These are phyloP conservation scores for Lachancea dasiensis DNA, from an alignment of 805 yeast genomes.

Conservation along the genomic window DNA sequence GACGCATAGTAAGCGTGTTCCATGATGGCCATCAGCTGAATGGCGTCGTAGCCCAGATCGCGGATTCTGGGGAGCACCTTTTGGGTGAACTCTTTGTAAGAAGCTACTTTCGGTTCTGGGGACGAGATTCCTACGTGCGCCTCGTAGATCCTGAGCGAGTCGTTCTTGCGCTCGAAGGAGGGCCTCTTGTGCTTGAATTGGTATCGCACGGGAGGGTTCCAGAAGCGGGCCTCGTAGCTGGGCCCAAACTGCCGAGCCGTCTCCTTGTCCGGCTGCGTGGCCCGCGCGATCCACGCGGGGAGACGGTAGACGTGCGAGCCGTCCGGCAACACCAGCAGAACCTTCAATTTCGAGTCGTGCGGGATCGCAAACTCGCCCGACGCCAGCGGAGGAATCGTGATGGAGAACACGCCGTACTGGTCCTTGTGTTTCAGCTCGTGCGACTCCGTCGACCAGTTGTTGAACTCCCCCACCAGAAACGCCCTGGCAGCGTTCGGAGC, in stretches of 20 bases:
- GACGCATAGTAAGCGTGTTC: slow-evolving; percentile 98
- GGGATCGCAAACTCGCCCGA: slow-evolving; percentile 52
- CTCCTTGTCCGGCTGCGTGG: slow-evolving; percentile 65
- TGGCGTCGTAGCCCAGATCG: slow-evolving; percentile 82
- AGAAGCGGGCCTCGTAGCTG: slow-evolving; percentile 80
- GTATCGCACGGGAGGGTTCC: slow-evolving; percentile 73
- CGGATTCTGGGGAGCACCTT: slow-evolving; percentile 80
- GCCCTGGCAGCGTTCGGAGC: slow-evolving; percentile 82
- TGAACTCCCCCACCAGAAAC: slow-evolving; percentile 86
- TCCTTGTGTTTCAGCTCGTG: slow-evolving; percentile 51
- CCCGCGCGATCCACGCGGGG: slow-evolving; percentile 86
- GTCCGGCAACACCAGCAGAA: slow-evolving; percentile 55
- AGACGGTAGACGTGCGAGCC: slow-evolving; percentile 73
- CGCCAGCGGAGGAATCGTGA: slow-evolving; percentile 47
- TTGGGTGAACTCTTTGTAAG: slow-evolving; percentile 77
- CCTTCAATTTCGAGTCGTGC: slow-evolving; percentile 75
- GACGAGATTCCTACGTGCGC: slow-evolving; percentile 95
- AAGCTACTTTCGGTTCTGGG: slow-evolving; percentile 78
- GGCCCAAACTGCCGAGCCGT: slow-evolving; percentile 35
- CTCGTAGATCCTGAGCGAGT: slow-evolving; percentile 73
- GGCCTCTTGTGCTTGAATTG: slow-evolving; percentile 64
- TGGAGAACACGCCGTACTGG: slow-evolving; percentile 64
- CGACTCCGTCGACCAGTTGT: slow-evolving; percentile 61
- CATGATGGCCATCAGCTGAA: slow-evolving; percentile 97
- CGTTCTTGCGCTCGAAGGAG: slow-evolving; percentile 34